Base-by-base conservation (phyloP, 176 grass and related monocot genomes). In the barley (Hordeum vulgare) region DNA sequence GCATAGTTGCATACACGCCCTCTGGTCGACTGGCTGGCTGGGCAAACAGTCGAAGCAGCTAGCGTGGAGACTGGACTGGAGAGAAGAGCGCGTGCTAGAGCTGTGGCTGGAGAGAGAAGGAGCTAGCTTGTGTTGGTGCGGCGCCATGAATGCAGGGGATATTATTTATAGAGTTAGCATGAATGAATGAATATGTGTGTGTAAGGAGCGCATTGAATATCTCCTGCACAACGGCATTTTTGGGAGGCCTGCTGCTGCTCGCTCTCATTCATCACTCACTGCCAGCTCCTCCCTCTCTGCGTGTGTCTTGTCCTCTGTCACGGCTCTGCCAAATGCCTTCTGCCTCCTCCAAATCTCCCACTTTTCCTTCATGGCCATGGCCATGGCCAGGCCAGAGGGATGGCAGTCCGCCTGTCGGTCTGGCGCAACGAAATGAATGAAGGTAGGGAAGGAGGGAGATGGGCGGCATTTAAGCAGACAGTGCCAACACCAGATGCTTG, bases 251-350 rank as follows among this genome's bases (percentile, higher is more conserved):
- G 44, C 45, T 21, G 24, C 23, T 17, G 37, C 41, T 26, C 37
- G 79, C 53, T 5, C 61, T 83, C 86, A 75, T 64, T 56, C 10
- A 79, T 21, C 49, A 0, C 71, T 35, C 27, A 35, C 63, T 65
- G 14, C 21, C 18, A 35, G 64, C 31, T 14, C 31, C 42, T 14
- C 23, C 9, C 76, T 35, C 14, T 11, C 29, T 37, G 31, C 62
- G 18, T 31, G 10, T 79, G 35, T 54, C 71, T 74, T 42, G 66
- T 86, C 73, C 58, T 84, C 85, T 86, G 82, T 83, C 88, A 78
- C 88, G 71, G 25, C 60, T 8, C 85, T 86, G 86, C 70, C 18
- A 81, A 86, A 91, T 90, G 85, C 89, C 60, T 86, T 86, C 62
- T 92, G 90, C 80, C 76, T 83, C 74, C 61, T 76, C 78, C 40